Evolutionary conservation across 2,329 filamentous ascomycete genomes (phyloP).

Genomic region (Verticillium tricorpus): DNA sequence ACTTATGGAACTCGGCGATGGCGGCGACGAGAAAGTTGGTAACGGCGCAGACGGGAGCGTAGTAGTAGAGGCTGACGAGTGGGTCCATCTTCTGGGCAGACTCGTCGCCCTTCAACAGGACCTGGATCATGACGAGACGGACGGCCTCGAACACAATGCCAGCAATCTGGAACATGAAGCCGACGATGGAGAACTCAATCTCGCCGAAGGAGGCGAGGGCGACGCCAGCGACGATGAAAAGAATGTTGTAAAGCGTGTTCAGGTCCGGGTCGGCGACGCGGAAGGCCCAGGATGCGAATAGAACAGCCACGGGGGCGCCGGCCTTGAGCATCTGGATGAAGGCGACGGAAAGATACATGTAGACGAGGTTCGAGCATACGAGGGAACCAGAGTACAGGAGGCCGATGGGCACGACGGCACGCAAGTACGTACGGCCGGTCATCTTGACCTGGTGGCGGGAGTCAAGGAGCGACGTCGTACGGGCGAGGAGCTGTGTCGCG

Average conservation of each 20-base stretch:
- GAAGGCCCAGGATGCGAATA: constrained; percentile 60
- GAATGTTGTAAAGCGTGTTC: constrained; percentile 40
- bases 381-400: constrained; percentile 62
- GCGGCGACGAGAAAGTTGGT: constrained; percentile 73
- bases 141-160: constrained; percentile 79
- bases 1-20: constrained; percentile 61
- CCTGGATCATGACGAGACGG: constrained; percentile 80
- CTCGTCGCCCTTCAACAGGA: constrained; percentile 70
- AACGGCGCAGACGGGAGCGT: constrained; percentile 75
- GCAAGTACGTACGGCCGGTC: constrained; percentile 55
- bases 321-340: constrained; percentile 72
- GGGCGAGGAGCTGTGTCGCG: constrained; percentile 62
- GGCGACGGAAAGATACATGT: constrained; percentile 62
- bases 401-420: constrained; percentile 62
- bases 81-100: constrained; percentile 74
- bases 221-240: constrained; percentile 49
- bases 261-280: constrained; percentile 43
- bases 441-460: constrained; percentile 58
- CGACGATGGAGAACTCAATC: constrained; percentile 62
- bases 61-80: constrained; percentile 85
- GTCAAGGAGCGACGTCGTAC: constrained; percentile 59
- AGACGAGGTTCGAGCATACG: constrained; percentile 63
- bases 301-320: constrained; percentile 61
- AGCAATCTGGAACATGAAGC: constrained; percentile 65
- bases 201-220: constrained; percentile 55